Conservation (phyloP, 1,139 yeast genomes). For the Suhomyces maxii region DNA sequence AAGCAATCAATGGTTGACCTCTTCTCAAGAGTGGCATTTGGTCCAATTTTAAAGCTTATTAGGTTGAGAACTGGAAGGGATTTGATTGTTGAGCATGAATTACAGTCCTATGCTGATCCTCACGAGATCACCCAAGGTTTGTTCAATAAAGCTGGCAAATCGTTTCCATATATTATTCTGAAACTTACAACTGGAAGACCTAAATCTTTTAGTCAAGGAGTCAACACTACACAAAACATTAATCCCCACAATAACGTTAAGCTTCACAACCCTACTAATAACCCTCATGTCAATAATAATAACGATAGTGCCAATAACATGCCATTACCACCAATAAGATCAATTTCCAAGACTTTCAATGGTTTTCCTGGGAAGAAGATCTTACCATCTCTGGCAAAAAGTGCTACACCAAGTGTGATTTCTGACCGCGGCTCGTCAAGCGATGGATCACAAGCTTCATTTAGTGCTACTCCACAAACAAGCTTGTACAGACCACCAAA, state of each 20-base stretch:
- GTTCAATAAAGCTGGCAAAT: constrained; percentile 1
- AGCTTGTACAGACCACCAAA: background rate
- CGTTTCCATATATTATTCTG: constrained; percentile 2
- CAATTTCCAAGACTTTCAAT: background rate
- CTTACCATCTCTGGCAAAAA: background rate
- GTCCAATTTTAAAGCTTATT: constrained; percentile 24
- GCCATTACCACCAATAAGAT: background rate
- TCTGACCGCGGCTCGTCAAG: background rate
- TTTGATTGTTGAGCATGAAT: constrained; percentile 16
- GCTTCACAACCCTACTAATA: no score
- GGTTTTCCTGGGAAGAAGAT: background rate
- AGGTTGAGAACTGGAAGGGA: constrained; percentile 20
- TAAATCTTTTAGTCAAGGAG: background rate
- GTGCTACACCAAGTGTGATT: background rate
- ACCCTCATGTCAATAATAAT: no score
- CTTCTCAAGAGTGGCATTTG: constrained; percentile 23
- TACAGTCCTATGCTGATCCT: background rate
- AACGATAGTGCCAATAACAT: no score
- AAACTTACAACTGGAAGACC: background rate
- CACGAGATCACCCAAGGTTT: constrained; percentile 1
- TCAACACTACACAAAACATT: no score
- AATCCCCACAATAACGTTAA: no score
- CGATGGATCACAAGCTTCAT: background rate
- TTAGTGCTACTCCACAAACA: background rate
- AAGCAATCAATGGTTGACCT: constrained; percentile 20